Conservation (phyloP, 2,329 filamentous ascomycete genomes). For the Microthyrium microscopicum region DNA sequence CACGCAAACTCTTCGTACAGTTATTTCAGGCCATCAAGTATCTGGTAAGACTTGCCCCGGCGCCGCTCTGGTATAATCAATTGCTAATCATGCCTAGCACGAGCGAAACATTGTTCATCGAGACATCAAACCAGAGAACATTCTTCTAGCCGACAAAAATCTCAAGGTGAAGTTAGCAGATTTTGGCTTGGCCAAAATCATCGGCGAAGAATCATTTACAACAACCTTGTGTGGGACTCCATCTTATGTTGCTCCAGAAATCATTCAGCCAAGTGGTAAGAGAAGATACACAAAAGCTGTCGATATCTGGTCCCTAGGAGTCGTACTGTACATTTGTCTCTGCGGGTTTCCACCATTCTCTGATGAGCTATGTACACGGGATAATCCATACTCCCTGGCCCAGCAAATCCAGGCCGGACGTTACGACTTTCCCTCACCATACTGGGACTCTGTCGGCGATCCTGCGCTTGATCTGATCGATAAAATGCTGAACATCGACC, state of each 20-base stretch:
- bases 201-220: constrained; percentile 95
- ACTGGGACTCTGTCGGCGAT: constrained; percentile 83
- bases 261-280: constrained; percentile 64
- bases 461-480: constrained; percentile 86
- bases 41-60: constrained; percentile 42
- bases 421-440: constrained; percentile 91
- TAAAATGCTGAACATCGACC: constrained; percentile 79
- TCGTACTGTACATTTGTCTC: constrained; percentile 91
- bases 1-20: constrained; percentile 76
- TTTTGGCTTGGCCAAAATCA: constrained; percentile 95
- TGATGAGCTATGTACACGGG: constrained; percentile 61
- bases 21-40: constrained; percentile 92
- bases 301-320: constrained; percentile 93
- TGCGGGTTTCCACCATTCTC: constrained; percentile 96
- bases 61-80: not conserved
- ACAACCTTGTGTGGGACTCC: constrained; percentile 93
- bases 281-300: constrained; percentile 89
- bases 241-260: constrained; percentile 73
- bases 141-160: constrained; percentile 71
- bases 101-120: constrained; percentile 94
- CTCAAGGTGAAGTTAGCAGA: constrained; percentile 84
- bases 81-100: constrained; percentile 43
- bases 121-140: constrained; percentile 96
- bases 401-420: constrained; percentile 79
- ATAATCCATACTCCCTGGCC: constrained; percentile 73